These are phyloP conservation scores for Carnegiea gigantea DNA, from an alignment of 179 eudicot species.

Conservation along the genomic window DNA sequence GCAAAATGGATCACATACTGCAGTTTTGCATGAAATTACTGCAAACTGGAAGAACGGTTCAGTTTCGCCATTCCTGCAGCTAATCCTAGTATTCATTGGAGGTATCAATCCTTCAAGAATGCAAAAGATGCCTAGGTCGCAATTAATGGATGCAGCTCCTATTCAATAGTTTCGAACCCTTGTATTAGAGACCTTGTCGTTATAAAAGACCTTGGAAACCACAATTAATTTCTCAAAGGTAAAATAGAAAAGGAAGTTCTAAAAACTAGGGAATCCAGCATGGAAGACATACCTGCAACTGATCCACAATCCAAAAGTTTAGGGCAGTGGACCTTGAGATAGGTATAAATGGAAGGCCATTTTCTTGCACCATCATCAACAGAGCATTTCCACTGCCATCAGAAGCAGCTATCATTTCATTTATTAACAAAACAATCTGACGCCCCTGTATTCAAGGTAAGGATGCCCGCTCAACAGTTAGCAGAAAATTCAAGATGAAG, in stretches of 20 bases:
- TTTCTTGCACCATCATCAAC: constrained; percentile 67
- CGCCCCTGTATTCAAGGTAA: constrained; percentile 55
- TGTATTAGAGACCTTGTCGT: not conserved
- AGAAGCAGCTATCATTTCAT: constrained; percentile 48
- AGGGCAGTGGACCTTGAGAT: constrained; percentile 38
- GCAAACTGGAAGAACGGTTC: not conserved
- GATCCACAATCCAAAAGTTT: constrained; percentile 58
- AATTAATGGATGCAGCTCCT: not conserved
- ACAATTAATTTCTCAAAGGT: not conserved
- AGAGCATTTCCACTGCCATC: constrained; percentile 64
- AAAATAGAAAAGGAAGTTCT: not conserved
- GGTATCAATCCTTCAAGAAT: not conserved
- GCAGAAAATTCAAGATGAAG: not conserved
- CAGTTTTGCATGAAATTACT: not conserved
- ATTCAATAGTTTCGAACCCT: not conserved
- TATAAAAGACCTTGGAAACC: not conserved
- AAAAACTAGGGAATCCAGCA: not conserved
- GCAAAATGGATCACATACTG: not conserved
- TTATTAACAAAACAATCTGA: constrained; percentile 77
- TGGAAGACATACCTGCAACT: constrained; percentile 54
- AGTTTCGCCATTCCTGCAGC: not conserved
- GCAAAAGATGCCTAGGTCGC: not conserved
- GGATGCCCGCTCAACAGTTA: not conserved
- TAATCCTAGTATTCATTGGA: not conserved
- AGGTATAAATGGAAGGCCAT: constrained; percentile 65